Evolutionary conservation across 805 yeast species (phyloP), one percentile per base, ranked within the genome.

Genomic region (Candida chauliodis): DNA sequence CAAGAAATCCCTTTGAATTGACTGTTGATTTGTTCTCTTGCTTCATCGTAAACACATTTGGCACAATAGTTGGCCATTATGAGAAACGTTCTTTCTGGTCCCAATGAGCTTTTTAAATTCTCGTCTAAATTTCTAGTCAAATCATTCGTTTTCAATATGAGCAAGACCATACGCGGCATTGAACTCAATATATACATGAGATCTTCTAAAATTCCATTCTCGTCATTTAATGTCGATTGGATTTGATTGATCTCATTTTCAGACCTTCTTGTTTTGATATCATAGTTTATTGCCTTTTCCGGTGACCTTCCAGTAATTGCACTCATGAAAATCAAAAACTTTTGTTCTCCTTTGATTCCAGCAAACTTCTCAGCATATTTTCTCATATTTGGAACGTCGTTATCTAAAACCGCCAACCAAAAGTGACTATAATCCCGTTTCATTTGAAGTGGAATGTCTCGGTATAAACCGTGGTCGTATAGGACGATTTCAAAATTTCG

Each of bases 221-320:
- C 70, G n/a, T 76, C 53, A 13, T 61, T 61, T 25, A 93, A 53
- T 7, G 82, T 77, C 3, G 52, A 53, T 32, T 83, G 79, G 85
- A 93, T 90, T 20, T 66, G 70, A 4, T 60, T 65, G 26, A 84
- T 74, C 57, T 93, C 99, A 1, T 67, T 71, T 0, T 72, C 67
- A 15, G 76, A 62, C 37, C 96, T 71, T 0, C 61, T 54, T 10
- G 73, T 63, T 8, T 52, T 46, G 13, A 84, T 71, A 45, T 85
- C 83, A 37, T 82, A 79, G 45, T 73, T 72, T 37, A 84, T 55
- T 0, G 95, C 91, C 39, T 79, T 78, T 15, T 83, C 79, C 17
- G 84, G 85, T 50, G 90, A 95, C 41, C 99, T 70, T 1, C 99
- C 99, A 0, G 99, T 93, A 30, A 93, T 81, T 1, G 98, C 97